A percentile compares a stretch with the other conserved stretches of the same genome.
These are phyloP conservation scores for Phytophthora capsici DNA, from an alignment of 352 stramenopile species.

Conservation along the genomic window DNA sequence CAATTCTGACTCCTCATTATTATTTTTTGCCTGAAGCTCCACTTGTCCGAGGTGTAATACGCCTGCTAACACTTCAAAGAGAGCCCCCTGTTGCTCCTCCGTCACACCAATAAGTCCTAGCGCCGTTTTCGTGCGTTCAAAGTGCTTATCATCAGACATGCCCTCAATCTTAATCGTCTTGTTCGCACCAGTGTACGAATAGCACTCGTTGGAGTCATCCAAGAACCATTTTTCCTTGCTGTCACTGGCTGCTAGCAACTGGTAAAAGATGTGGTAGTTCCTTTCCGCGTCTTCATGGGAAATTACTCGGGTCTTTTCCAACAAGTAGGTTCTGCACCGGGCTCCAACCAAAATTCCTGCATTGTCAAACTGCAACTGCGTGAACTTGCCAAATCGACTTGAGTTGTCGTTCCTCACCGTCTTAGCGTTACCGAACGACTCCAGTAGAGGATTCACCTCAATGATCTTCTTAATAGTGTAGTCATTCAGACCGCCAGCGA, in stretches of 20 bases:
- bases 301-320: slow-evolving; percentile 93
- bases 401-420: slow-evolving; percentile 98
- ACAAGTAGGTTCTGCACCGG: slow-evolving; percentile 88
- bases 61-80: slow-evolving; percentile 87
- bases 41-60: slow-evolving; percentile 98
- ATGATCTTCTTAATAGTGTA: slow-evolving; percentile 86
- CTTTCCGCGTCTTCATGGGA: slow-evolving; percentile 70
- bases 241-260: slow-evolving; percentile 44
- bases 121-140: slow-evolving; percentile 69
- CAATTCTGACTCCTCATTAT: slow-evolving; percentile 78
- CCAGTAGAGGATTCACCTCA: slow-evolving; percentile 83
- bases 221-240: slow-evolving; percentile 54
- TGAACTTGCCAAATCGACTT: slow-evolving; percentile 97
- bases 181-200: slow-evolving; percentile 72
- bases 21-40: slow-evolving; percentile 82
- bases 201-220: slow-evolving; percentile 51
- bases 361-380: slow-evolving; percentile 93
- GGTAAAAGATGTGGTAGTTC: slow-evolving; percentile 90
- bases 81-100: slow-evolving; percentile 52
- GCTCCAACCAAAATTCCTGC: slow-evolving; percentile 74
- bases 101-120: slow-evolving; percentile 72
- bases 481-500: slow-evolving; percentile 72
- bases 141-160: slow-evolving; percentile 73
- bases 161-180: slow-evolving; percentile 72
- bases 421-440: slow-evolving; percentile 92